A percentile compares a stretch with the other conserved stretches of the same genome.
Evolutionary conservation across 352 stramenopile genomes (phyloP).

Genomic region (Pythium brassicae): DNA sequence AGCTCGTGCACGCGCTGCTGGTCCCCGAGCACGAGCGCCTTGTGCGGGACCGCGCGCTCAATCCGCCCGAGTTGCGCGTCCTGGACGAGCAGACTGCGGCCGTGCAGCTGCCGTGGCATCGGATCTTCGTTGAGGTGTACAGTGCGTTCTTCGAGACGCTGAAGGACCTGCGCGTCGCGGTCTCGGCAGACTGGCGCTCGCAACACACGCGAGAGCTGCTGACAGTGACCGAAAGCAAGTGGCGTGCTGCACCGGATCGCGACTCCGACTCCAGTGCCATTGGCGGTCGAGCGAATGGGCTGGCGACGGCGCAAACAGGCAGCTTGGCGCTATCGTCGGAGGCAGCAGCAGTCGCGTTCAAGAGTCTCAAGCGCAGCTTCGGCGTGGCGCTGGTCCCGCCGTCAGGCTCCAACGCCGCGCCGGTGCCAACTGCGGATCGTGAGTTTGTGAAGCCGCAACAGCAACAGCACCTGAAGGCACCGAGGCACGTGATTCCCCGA

Average conservation of each 20-base stretch:
- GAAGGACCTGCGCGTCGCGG: conserved; percentile 39
- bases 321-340: not conserved
- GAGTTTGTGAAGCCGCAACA: not conserved
- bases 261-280: not conserved
- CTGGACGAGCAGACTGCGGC: conserved; percentile 14
- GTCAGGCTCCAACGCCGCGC: not conserved
- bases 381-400: conserved; percentile 5
- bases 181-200: conserved; percentile 25
- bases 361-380: conserved; percentile 40
- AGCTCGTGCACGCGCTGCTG: conserved; percentile 39
- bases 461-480: not conserved
- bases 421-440: conserved; percentile 1
- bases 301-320: not conserved
- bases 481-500: not conserved
- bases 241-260: too few species aligned
- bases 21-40: conserved; percentile 50
- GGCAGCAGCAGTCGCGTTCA: conserved; percentile 13
- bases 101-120: conserved; percentile 41
- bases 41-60: conserved; percentile 3
- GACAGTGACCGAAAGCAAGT: not conserved
- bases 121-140: conserved; percentile 59
- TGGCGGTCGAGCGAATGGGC: not conserved
- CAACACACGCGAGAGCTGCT: conserved; percentile 13
- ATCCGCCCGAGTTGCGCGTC: not conserved
- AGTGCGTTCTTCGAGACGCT: conserved; percentile 56